phyloP scores from a whole-genome alignment of 1,139 yeast species.

The Magnusiomyces tetraspermus region DNA sequence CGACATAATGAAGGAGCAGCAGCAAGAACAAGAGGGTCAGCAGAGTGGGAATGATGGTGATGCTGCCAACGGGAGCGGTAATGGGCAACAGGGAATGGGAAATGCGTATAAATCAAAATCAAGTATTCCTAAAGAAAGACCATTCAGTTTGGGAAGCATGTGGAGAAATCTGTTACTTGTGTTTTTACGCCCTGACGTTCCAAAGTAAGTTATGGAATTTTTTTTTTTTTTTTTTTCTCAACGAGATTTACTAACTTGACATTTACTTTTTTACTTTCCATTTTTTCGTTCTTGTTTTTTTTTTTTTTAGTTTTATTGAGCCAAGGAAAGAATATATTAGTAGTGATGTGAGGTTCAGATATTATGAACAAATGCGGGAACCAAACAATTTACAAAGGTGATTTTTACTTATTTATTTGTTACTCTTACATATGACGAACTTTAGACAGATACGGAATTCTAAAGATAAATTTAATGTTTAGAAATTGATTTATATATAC shows the following conservation, averaged over 20 bases:
- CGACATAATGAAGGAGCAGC: not conserved
- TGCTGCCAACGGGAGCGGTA: no score
- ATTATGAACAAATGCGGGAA: not conserved
- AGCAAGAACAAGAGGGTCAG: not conserved
- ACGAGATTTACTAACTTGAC: no score
- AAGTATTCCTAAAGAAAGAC: not conserved
- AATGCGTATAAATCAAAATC: not conserved
- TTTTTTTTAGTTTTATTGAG: conserved; percentile 5
- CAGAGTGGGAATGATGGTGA: no score
- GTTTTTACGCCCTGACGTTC: conserved; percentile 15
- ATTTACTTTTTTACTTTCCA: not conserved
- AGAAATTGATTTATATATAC: not conserved
- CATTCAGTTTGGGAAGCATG: conserved; percentile 11
- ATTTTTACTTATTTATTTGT: not conserved
- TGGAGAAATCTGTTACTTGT: conserved; percentile 12
- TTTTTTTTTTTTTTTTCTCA: not conserved
- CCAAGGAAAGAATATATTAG: conserved; percentile 2
- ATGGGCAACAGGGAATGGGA: no score
- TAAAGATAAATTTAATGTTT: not conserved
- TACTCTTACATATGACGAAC: no score
- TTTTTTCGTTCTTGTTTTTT: not conserved
- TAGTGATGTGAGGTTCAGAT: not conserved
- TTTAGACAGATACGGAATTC: no score
- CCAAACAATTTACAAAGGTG: not conserved
- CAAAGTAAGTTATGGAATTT: conserved; percentile 7